Evolutionary conservation across 768 basidiomycete genomes (phyloP).

Genomic region (Candolleomyces eurysporus): DNA sequence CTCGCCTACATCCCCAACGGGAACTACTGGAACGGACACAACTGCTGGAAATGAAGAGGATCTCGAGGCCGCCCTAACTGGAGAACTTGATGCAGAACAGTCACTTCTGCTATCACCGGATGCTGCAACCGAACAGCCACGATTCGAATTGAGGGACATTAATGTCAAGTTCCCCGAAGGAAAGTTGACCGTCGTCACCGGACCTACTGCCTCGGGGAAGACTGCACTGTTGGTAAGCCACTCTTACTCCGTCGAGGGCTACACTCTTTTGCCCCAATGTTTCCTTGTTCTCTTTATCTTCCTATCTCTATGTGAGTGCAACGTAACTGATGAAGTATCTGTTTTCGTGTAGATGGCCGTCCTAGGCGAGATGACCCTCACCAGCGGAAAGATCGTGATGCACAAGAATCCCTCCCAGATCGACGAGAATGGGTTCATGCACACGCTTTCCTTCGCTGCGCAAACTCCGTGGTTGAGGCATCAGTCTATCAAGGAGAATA

Average conservation of each 20-base stretch:
- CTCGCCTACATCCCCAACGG: conserved; percentile 11
- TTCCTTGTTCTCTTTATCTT: no score
- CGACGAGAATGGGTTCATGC: conserved; percentile 60
- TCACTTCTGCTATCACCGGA: conserved; percentile 20
- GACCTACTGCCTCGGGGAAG: conserved; percentile 83
- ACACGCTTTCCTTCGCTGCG: conserved; percentile 67
- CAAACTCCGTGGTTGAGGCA: conserved; percentile 72
- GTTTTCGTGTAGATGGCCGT: conserved; percentile 54
- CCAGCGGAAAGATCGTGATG: conserved; percentile 53
- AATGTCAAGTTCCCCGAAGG: conserved; percentile 71
- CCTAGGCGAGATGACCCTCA: conserved; percentile 67
- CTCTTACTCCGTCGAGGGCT: background rate
- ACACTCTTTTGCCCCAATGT: no score
- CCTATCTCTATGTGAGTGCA: no score
- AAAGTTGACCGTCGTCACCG: conserved; percentile 67
- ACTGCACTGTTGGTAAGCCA: conserved; percentile 65
- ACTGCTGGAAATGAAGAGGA: no score
- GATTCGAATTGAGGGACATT: conserved; percentile 69
- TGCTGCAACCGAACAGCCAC: conserved; percentile 34
- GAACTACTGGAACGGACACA: background rate
- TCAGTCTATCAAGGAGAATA: conserved; percentile 77
- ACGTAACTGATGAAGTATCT: background rate
- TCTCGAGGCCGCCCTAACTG: background rate
- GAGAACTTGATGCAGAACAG: conserved; percentile 6
- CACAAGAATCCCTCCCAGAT: conserved; percentile 60